These are phyloP conservation scores for Epichloe sp. DNA, from an alignment of 2,329 filamentous ascomycete species.

Conservation along the genomic window DNA sequence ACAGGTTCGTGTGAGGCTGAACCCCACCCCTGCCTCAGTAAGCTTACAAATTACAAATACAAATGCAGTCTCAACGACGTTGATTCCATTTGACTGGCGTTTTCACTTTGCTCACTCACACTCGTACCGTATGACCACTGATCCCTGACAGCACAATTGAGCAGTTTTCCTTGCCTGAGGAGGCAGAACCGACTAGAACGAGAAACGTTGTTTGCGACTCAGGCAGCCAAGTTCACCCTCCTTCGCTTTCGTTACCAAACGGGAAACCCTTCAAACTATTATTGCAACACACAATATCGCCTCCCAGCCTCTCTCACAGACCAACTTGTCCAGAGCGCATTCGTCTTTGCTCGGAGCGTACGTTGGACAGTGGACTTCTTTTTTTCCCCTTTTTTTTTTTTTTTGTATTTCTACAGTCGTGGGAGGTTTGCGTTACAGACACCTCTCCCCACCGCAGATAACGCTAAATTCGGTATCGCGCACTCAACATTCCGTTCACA, in stretches of 20 bases:
- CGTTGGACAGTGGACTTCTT: too few relatives aligned
- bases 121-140: background rate
- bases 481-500: background rate
- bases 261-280: background rate
- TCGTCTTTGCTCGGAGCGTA: too few relatives aligned
- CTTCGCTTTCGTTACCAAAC: constrained; percentile 1
- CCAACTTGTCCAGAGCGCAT: too few relatives aligned
- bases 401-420: too few relatives aligned
- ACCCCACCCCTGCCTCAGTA: background rate
- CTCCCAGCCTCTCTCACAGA: too few relatives aligned
- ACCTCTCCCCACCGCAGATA: too few relatives aligned
- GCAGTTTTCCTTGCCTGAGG: background rate
- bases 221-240: constrained; percentile 19
- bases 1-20: too few relatives aligned
- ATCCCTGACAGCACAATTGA: background rate
- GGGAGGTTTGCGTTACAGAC: too few relatives aligned
- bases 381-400: too few relatives aligned
- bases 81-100: background rate
- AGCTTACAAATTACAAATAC: constrained; percentile 6
- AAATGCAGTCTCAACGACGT: background rate
- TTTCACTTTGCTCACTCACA: background rate
- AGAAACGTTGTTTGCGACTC: constrained; percentile 20
- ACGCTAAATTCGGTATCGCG: too few relatives aligned
- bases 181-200: constrained; percentile 4
- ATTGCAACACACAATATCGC: too few relatives aligned